These are phyloP conservation scores for Pisolithus microcarpus DNA, from an alignment of 768 basidiomycete species.

Conservation along the genomic window DNA sequence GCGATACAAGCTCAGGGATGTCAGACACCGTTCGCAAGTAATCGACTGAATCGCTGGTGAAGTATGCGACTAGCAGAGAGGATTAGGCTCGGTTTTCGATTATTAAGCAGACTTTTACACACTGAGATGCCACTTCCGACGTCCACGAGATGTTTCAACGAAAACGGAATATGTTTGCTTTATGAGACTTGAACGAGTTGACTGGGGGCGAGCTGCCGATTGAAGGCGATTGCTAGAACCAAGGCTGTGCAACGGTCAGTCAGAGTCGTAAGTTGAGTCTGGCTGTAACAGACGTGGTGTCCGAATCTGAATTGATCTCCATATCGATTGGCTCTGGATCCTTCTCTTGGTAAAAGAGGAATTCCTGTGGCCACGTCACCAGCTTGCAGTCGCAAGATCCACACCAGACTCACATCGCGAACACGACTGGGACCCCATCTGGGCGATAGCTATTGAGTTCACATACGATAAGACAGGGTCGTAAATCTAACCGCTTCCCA, in stretches of 20 bases:
- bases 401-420: slow-evolving; percentile 49
- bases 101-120: slow-evolving; percentile 1
- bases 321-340: slow-evolving; percentile 44
- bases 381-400: background rate
- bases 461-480: background rate
- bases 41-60: slow-evolving; percentile 55
- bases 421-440: slow-evolving; percentile 77
- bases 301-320: slow-evolving; percentile 45
- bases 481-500: slow-evolving; percentile 37
- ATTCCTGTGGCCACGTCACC: slow-evolving; percentile 43
- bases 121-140: slow-evolving; percentile 80
- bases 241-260: slow-evolving; percentile 17
- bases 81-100: background rate
- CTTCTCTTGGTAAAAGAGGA: slow-evolving; percentile 69
- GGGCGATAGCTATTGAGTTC: slow-evolving; percentile 6
- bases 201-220: slow-evolving; percentile 21
- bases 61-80: slow-evolving; percentile 59
- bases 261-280: background rate
- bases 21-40: slow-evolving; percentile 55
- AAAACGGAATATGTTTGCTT: slow-evolving; percentile 81
- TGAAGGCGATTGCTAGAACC: slow-evolving; percentile 24
- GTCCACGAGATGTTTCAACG: slow-evolving; percentile 58
- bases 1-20: slow-evolving; percentile 41
- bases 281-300: slow-evolving; percentile 35
- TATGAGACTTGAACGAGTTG: slow-evolving; percentile 45